A percentile compares a stretch with the other conserved stretches of the same genome.
Evolutionary conservation across 2,329 filamentous ascomycete species (phyloP).

Genomic region (Neofusicoccum laricinum): DNA sequence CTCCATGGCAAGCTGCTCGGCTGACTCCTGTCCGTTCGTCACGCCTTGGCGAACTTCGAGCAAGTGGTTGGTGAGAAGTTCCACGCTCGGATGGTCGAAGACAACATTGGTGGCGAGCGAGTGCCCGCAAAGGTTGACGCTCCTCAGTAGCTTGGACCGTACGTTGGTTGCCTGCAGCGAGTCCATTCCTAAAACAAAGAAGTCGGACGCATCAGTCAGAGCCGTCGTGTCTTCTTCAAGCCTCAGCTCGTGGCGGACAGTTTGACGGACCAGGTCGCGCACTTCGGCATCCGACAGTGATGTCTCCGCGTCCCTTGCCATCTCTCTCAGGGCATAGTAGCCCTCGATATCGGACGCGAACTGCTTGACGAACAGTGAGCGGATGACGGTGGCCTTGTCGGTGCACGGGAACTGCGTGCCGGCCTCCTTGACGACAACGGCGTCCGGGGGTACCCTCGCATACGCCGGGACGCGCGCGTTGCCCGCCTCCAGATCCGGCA

Average conservation of each 20-base stretch:
- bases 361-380: conserved; percentile 44
- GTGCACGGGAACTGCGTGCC: conserved; percentile 15
- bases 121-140: conserved; percentile 46
- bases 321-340: conserved; percentile 32
- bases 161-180: conserved; percentile 58
- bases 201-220: conserved; percentile 54
- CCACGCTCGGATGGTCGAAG: conserved; percentile 53
- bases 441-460: conserved; percentile 16
- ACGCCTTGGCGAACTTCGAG: conserved; percentile 37
- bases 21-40: conserved; percentile 29
- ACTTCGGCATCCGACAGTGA: conserved; percentile 22
- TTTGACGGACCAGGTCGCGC: conserved; percentile 21
- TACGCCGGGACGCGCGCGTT: background rate
- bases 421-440: conserved; percentile 16
- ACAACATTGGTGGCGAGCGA: conserved; percentile 53
- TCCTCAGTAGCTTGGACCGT: conserved; percentile 50
- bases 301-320: conserved; percentile 9
- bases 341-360: conserved; percentile 47
- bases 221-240: conserved; percentile 47
- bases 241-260: background rate
- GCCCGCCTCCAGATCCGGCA: background rate
- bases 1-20: conserved; percentile 39
- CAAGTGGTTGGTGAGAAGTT: conserved; percentile 39
- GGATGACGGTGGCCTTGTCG: conserved; percentile 24
- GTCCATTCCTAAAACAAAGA: conserved; percentile 59